Conservation (phyloP, 257 asterid genomes). For the Marsdenia floribunda region DNA sequence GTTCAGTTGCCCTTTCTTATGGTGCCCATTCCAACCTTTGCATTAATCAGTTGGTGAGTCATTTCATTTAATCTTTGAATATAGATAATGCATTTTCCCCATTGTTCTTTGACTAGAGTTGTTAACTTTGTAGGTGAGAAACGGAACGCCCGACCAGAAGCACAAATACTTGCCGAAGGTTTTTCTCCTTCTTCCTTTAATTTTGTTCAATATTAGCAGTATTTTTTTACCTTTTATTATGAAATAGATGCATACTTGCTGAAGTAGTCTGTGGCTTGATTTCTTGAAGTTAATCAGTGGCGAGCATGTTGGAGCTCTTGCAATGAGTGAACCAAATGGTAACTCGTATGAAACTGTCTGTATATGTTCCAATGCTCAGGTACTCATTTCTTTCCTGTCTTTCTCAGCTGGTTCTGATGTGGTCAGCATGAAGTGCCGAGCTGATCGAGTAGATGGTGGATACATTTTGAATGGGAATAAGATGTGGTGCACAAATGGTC, state of each 20-base stretch:
- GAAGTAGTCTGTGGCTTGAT: constrained; percentile 22
- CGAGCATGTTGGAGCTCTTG: constrained; percentile 98
- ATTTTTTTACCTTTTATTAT: background rate
- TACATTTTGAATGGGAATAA: constrained; percentile 89
- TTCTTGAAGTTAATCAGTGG: constrained; percentile 79
- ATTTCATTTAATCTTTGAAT: constrained; percentile 22
- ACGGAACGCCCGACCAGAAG: constrained; percentile 85
- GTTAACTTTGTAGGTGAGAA: constrained; percentile 68
- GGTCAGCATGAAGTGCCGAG: constrained; percentile 95
- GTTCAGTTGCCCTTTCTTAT: constrained; percentile 93
- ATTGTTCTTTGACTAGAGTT: constrained; percentile 12
- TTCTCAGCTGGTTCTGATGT: constrained; percentile 95
- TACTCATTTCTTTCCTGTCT: constrained; percentile 10
- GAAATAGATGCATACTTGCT: background rate
- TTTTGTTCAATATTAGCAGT: background rate
- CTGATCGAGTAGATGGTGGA: constrained; percentile 87
- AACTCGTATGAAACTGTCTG: constrained; percentile 22
- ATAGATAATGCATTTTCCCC: constrained; percentile 5
- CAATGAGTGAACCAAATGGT: constrained; percentile 99
- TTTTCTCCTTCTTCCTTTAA: background rate
- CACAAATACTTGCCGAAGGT: constrained; percentile 95
- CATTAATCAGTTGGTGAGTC: constrained; percentile 83
- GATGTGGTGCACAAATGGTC: constrained; percentile 99
- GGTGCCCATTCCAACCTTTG: constrained; percentile 98
- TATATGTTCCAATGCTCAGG: background rate